Conservation (phyloP, 1,139 yeast genomes). For the Sugiyamaella paludigena region DNA sequence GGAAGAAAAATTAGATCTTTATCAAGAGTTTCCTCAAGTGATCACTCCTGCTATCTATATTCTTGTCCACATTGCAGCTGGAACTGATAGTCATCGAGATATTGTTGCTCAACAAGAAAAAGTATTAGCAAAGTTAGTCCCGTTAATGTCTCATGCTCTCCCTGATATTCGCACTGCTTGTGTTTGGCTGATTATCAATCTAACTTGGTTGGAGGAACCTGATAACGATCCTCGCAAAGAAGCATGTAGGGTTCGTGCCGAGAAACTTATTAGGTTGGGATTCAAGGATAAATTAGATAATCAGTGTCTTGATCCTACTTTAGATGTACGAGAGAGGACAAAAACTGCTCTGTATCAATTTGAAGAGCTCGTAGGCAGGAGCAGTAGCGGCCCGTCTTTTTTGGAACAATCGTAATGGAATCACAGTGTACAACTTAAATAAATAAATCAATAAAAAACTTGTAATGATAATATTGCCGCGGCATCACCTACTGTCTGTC, state of each 20-base stretch:
- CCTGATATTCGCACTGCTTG: constrained; percentile 51
- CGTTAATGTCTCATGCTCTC: constrained; percentile 39
- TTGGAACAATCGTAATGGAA: neutral
- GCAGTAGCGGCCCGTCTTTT: neutral
- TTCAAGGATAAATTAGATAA: constrained; percentile 40
- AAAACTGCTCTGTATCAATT: constrained; percentile 46
- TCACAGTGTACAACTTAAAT: too few species aligned
- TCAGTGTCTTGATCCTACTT: constrained; percentile 35
- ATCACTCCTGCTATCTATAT: constrained; percentile 51
- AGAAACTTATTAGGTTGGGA: constrained; percentile 41
- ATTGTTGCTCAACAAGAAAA: constrained; percentile 44
- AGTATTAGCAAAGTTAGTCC: constrained; percentile 42
- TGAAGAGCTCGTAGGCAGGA: constrained; percentile 23
- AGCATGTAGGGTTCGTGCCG: constrained; percentile 26
- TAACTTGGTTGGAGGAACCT: constrained; percentile 49
- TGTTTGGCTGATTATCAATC: constrained; percentile 57
- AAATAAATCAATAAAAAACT: too few species aligned
- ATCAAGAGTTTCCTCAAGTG: constrained; percentile 29
- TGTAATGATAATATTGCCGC: too few species aligned
- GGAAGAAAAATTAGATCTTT: constrained; percentile 25
- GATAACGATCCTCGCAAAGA: constrained; percentile 25
- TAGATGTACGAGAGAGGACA: constrained; percentile 51
- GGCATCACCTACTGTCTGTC: too few species aligned
- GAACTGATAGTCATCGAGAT: constrained; percentile 49
- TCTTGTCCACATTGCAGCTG: constrained; percentile 58